phyloP scores from a whole-genome alignment of 2,329 filamentous ascomycete species.

The Paecilomyces variotii region DNA sequence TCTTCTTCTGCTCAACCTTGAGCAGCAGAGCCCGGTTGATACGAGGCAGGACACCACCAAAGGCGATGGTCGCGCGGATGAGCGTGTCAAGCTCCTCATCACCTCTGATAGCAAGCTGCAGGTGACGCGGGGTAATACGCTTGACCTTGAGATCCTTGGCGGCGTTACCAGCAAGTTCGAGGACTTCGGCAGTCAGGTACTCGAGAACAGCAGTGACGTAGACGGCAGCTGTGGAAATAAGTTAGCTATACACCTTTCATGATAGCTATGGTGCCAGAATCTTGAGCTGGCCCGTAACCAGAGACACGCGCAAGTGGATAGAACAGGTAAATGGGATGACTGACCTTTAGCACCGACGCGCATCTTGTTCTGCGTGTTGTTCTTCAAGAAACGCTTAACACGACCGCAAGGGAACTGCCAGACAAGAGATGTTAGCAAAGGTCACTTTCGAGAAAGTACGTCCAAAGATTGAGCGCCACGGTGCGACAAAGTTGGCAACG shows the following conservation, averaged over 20 bases:
- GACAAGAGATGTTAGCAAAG: conserved; percentile 11
- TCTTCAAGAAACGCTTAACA: conserved; percentile 99
- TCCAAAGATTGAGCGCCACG: neutral
- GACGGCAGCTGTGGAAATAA: conserved; percentile 60
- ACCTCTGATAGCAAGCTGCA: conserved; percentile 95
- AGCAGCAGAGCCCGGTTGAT: conserved; percentile 95
- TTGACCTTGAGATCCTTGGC: conserved; percentile 99
- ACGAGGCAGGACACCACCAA: conserved; percentile 94
- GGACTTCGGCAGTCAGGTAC: conserved; percentile 95
- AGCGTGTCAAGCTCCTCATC: conserved; percentile 97
- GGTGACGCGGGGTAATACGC: conserved; percentile 95
- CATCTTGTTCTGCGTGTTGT: conserved; percentile 99
- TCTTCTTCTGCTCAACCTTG: conserved; percentile 98
- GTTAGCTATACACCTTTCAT: conserved; percentile 2
- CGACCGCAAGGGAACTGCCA: conserved; percentile 95
- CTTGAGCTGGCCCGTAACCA: neutral
- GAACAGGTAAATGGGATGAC: conserved; percentile 2
- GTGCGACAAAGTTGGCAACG: neutral
- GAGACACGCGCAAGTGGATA: neutral
- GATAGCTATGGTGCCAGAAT: neutral
- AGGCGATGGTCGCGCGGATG: conserved; percentile 95
- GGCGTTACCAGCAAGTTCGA: conserved; percentile 95
- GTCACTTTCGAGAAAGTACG: neutral
- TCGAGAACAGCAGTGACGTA: conserved; percentile 98
- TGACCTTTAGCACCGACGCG: conserved; percentile 86